Conservation (phyloP, 306 rosid genomes). For the Alnus glutinosa region DNA sequence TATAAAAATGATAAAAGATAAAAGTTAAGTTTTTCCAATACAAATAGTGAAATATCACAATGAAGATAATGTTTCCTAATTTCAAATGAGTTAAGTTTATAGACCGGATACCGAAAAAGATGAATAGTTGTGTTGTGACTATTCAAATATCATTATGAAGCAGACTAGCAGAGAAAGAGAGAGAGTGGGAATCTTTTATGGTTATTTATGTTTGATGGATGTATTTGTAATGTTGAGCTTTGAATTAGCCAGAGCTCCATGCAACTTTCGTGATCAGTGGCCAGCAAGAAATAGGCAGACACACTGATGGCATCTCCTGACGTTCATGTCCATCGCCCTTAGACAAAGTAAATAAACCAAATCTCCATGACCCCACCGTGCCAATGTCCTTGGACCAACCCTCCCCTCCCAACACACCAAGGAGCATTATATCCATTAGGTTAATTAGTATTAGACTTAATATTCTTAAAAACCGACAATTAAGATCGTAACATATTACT, state of each 20-base stretch:
- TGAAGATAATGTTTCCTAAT: no score
- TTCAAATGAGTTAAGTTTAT: no score
- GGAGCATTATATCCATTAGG: no score
- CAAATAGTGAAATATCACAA: no score
- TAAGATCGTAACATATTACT: no score
- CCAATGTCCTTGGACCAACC: slow-evolving; percentile 16
- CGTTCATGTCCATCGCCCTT: slow-evolving; percentile 10
- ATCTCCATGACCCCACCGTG: slow-evolving; percentile 39
- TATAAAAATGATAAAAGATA: no score
- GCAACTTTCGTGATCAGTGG: slow-evolving; percentile 62
- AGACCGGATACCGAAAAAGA: no score
- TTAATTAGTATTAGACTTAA: no score
- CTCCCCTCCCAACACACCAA: not conserved
- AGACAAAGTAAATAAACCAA: slow-evolving; percentile 10
- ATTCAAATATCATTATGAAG: not conserved
- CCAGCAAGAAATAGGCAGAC: slow-evolving; percentile 31
- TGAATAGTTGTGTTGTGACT: no score
- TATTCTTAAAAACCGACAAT: no score
- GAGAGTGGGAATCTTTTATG: slow-evolving; percentile 36
- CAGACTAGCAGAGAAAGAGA: slow-evolving; percentile 33
- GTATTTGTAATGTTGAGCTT: slow-evolving; percentile 41
- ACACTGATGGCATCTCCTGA: slow-evolving; percentile 36
- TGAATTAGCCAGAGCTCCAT: slow-evolving; percentile 47
- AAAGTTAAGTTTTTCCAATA: no score
- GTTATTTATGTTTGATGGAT: slow-evolving; percentile 37